Percentiles rank a stretch among this genome's conserved stretches.
These are phyloP conservation scores for Stephanodiscus triporus DNA, from an alignment of 108 stramenopile species.

Conservation along the genomic window DNA sequence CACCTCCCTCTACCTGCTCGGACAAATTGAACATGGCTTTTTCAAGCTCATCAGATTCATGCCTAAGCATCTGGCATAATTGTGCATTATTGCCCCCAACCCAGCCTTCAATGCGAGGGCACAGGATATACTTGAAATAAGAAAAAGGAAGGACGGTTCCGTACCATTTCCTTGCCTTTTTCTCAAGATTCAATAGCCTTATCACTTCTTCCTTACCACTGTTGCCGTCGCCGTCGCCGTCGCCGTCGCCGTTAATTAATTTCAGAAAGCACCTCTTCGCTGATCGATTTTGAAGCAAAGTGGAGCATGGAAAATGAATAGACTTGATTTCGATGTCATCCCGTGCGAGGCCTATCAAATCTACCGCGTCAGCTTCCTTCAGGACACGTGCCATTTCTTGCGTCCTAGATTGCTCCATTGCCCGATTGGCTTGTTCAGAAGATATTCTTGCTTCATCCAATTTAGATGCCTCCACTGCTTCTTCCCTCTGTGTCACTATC, in stretches of 20 bases:
- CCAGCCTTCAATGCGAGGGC: conserved; percentile 44
- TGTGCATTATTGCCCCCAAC: conserved; percentile 2
- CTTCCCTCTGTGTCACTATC: conserved; percentile 69
- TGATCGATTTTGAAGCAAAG: conserved; percentile 24
- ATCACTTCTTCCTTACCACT: conserved; percentile 38
- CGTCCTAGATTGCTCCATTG: conserved; percentile 30
- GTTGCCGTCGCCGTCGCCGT: not conserved
- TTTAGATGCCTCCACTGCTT: conserved; percentile 57
- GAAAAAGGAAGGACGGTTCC: conserved; percentile 55
- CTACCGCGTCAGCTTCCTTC: conserved; percentile 16
- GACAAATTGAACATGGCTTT: conserved; percentile 45
- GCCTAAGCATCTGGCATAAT: conserved; percentile 9
- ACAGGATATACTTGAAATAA: conserved; percentile 32
- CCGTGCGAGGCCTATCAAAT: conserved; percentile 41
- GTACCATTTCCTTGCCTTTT: conserved; percentile 66
- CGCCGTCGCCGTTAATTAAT: conserved; percentile 9
- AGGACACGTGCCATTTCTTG: conserved; percentile 29
- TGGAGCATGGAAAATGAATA: conserved; percentile 39
- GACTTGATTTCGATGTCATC: conserved; percentile 15
- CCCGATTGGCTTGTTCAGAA: conserved; percentile 45
- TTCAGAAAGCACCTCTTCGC: conserved; percentile 15
- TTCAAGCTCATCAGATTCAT: conserved; percentile 40
- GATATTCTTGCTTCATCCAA: conserved; percentile 59
- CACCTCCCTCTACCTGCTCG: conserved; percentile 46
- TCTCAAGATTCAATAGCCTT: conserved; percentile 51